A percentile compares a stretch with the other conserved stretches of the same genome.
These are phyloP conservation scores for Xerocomellus amylosporus DNA, from an alignment of 768 basidiomycete species.

Conservation along the genomic window DNA sequence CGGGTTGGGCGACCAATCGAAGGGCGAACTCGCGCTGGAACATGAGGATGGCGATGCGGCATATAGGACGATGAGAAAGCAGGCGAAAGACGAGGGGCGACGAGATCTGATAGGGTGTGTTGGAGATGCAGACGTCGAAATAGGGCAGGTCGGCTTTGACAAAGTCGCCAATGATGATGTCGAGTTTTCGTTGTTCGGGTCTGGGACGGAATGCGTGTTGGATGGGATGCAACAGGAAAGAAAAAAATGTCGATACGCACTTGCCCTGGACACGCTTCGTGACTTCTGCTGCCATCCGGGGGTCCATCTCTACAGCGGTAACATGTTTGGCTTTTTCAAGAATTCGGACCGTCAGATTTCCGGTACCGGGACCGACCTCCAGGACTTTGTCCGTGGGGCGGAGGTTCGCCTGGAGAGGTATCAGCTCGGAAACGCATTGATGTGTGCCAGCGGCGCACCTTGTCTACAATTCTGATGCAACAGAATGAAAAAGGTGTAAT, in stretches of 20 bases:
- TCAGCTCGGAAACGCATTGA: neutral
- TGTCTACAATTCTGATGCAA: conserved; percentile 55
- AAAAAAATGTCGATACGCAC: conserved; percentile 52
- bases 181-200: conserved; percentile 92
- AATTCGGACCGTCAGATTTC: conserved; percentile 92
- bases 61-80: conserved; percentile 92
- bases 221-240: neutral
- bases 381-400: conserved; percentile 94
- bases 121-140: conserved; percentile 99
- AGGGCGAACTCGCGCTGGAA: conserved; percentile 99
- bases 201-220: conserved; percentile 39
- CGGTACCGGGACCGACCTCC: conserved; percentile 97
- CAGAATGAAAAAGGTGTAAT: conserved; percentile 6
- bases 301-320: conserved; percentile 96
- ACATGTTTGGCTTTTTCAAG: conserved; percentile 91
- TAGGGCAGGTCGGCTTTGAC: conserved; percentile 98
- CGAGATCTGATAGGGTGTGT: conserved; percentile 99
- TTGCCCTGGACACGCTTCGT: conserved; percentile 97
- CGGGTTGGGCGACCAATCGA: conserved; percentile 83
- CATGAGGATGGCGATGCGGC: conserved; percentile 96
- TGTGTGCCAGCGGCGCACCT: conserved; percentile 34
- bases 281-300: conserved; percentile 97
- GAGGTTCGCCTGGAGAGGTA: conserved; percentile 66
- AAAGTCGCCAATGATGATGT: conserved; percentile 95
- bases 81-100: conserved; percentile 96